Evolutionary conservation across 495 filamentous ascomycete species (phyloP).

Genomic region (Astrothelium macrocarpum): DNA sequence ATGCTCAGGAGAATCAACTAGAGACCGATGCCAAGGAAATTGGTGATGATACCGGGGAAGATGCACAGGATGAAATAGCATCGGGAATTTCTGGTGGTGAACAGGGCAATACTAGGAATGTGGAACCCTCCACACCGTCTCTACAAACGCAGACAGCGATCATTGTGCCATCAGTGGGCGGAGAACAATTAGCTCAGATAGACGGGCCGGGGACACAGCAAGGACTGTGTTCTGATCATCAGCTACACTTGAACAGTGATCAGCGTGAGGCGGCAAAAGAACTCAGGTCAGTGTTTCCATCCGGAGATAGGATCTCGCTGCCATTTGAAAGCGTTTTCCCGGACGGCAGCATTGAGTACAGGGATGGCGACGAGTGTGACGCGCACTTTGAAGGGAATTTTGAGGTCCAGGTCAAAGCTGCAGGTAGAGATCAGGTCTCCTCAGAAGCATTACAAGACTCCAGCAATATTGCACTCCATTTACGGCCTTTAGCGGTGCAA

Average conservation of each 20-base stretch:
- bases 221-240: neutral
- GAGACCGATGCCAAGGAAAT: neutral
- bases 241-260: neutral
- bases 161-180: neutral
- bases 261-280: neutral
- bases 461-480: neutral
- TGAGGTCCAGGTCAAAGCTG: neutral
- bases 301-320: neutral
- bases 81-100: neutral
- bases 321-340: neutral
- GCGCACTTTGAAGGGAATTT: neutral
- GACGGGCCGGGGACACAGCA: neutral
- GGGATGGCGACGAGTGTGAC: neutral
- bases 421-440: neutral
- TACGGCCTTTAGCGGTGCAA: neutral
- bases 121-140: neutral
- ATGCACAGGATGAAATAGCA: neutral
- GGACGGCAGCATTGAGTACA: neutral
- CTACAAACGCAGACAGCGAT: neutral
- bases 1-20: neutral
- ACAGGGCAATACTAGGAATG: neutral
- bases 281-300: neutral
- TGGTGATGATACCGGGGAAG: neutral
- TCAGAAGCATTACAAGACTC: neutral
- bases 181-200: neutral